phyloP scores from a whole-genome alignment of 2,329 filamentous ascomycete genomes.

The Diaporthe citrichinensis region DNA sequence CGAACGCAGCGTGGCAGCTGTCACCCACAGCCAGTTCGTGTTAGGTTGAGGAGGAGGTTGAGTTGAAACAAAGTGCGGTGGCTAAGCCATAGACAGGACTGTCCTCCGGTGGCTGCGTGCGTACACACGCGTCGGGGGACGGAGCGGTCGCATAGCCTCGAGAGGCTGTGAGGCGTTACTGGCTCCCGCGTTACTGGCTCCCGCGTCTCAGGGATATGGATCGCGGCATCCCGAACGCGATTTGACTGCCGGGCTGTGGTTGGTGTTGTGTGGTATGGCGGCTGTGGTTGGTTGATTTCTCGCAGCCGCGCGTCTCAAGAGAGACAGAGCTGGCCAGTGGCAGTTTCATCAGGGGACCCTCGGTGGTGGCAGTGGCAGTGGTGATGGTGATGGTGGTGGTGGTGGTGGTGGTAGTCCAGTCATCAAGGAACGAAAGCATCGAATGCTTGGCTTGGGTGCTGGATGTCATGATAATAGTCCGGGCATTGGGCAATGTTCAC shows the following conservation, averaged over 20 bases:
- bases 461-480: neutral
- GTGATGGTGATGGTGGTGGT: too few relatives aligned
- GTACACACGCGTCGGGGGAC: neutral
- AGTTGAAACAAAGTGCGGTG: constrained; percentile 20
- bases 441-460: neutral
- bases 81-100: constrained; percentile 8
- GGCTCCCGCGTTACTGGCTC: neutral
- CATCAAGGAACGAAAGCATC: neutral
- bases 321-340: neutral
- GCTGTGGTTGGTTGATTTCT: constrained; percentile 13
- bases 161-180: constrained; percentile 1
- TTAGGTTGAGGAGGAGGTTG: neutral
- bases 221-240: neutral
- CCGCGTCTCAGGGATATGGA: neutral
- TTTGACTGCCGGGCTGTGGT: neutral
- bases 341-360: neutral
- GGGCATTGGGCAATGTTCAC: neutral
- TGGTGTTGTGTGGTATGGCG: neutral
- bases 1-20: constrained; percentile 32
- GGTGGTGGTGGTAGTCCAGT: too few relatives aligned
- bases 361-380: neutral
- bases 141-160: constrained; percentile 1
- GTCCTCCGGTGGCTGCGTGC: constrained; percentile 13
- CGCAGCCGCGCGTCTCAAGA: constrained; percentile 22
- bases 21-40: constrained; percentile 15